phyloP scores from a whole-genome alignment of 1,139 yeast species.

The Spathaspora sp. region DNA sequence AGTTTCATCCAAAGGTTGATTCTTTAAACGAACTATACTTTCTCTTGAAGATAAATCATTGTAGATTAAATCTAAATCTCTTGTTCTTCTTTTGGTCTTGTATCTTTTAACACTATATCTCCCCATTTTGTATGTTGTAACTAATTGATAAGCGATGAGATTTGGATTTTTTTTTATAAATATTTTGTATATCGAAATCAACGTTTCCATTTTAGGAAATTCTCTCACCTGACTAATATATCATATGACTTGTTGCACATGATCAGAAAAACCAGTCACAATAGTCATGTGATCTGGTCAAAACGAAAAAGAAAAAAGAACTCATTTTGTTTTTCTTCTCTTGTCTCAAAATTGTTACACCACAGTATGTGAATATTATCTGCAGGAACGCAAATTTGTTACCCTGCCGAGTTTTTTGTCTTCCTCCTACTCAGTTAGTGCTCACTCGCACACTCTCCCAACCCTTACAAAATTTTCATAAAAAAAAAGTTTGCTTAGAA shows the following conservation, averaged over 20 bases:
- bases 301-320: background rate
- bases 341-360: background rate
- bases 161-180: slow-evolving; percentile 2
- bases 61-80: slow-evolving; percentile 82
- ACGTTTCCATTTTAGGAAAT: background rate
- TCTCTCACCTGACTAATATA: background rate
- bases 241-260: slow-evolving; percentile 1
- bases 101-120: slow-evolving; percentile 75
- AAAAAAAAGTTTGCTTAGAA: slow-evolving; percentile 10
- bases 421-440: slow-evolving; percentile 3
- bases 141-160: slow-evolving; percentile 5
- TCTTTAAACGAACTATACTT: slow-evolving; percentile 59
- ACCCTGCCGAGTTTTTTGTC: slow-evolving; percentile 4
- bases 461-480: slow-evolving; percentile 3
- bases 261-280: slow-evolving; percentile 9
- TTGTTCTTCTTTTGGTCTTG: slow-evolving; percentile 79
- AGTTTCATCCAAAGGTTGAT: slow-evolving; percentile 85
- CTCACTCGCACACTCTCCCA: slow-evolving; percentile 6
- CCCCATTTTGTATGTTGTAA: slow-evolving; percentile 56
- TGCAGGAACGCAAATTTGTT: background rate
- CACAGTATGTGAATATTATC: background rate
- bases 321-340: background rate
- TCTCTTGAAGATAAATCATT: slow-evolving; percentile 69
- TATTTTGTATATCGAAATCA: background rate
- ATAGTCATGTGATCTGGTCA: slow-evolving; percentile 4